Conservation (phyloP, 1,139 yeast genomes). For the Spencermartinsiella ligniputridi region DNA sequence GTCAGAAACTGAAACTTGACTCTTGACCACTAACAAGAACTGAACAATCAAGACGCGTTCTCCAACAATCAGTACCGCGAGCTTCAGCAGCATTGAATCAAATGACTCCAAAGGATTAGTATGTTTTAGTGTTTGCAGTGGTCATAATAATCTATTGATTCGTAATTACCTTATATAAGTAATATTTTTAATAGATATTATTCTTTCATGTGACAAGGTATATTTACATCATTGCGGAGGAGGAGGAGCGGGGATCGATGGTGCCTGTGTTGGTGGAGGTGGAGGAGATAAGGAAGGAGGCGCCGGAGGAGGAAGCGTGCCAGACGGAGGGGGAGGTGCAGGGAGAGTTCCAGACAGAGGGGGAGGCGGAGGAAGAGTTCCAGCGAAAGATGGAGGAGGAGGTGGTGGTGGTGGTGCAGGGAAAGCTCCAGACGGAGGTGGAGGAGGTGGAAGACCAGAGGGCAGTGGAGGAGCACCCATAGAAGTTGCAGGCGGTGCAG, state of each 20-base stretch:
- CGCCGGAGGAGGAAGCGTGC: slow-evolving; percentile 13
- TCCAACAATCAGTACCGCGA: slow-evolving; percentile 22
- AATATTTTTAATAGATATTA: too few relatives aligned
- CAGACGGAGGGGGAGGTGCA: slow-evolving; percentile 14
- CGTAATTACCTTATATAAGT: too few relatives aligned
- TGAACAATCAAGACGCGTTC: slow-evolving; percentile 16
- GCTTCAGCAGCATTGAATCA: slow-evolving; percentile 24
- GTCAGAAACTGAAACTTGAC: neutral
- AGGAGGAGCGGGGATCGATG: slow-evolving; percentile 3
- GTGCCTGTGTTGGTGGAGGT: neutral
- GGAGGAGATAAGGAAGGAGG: slow-evolving; percentile 7
- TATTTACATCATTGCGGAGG: slow-evolving; percentile 5
- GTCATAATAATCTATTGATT: too few relatives aligned
- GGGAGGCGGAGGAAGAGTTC: slow-evolving; percentile 13
- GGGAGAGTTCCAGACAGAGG: slow-evolving; percentile 8
- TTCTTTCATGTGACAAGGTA: too few relatives aligned
- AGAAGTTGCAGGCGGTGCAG: slow-evolving; percentile 10
- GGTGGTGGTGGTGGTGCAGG: slow-evolving; percentile 18
- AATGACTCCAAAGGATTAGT: slow-evolving; percentile 7
- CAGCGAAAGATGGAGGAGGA: slow-evolving; percentile 14
- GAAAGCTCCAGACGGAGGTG: slow-evolving; percentile 8
- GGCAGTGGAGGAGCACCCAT: slow-evolving; percentile 11
- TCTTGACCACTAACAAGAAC: slow-evolving; percentile 12
- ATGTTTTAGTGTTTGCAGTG: too few relatives aligned
- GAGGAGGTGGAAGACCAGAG: slow-evolving; percentile 15